Evolutionary conservation across 371 early-diverging fungal genomes (phyloP), one percentile per base, ranked within the genome.

Genomic region (Syncephalastrum monosporum): DNA sequence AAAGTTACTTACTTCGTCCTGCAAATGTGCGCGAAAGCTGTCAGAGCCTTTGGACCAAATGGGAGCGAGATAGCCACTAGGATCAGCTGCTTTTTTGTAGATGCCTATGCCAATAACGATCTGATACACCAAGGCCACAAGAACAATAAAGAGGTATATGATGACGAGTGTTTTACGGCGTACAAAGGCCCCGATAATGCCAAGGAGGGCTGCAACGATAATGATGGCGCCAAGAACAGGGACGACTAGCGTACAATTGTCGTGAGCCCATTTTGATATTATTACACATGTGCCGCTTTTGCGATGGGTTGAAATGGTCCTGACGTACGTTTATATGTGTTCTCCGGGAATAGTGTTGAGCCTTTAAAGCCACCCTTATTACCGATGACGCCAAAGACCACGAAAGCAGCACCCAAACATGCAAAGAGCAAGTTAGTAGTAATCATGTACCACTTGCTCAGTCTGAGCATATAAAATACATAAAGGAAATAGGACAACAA

Each of bases 381-480:
- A 21, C 79, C 79, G 42, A 78, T 65, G 50, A 78, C 56, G 19
- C 79, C 75, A 56, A 75, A 69, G 13, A 69, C 74, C 27, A 78
- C 52, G 58, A 62, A 78, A 24, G 74, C 75, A n/a, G 68, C 15
- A 25, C 79, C 79, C 29, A 78, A 63, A 61, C 70, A 71, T 23
- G 68, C 66, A 53, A 71, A 75, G 19, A 78, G 63, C 24, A 67
- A 46, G 54, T 78, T 78, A 54, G 79, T 75, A 38, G 67, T 60
- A 41, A 78, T 50, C 67, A 75, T 67, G 49, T 78, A 78, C 59
- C 66, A 56, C 53, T 71, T 78, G 58, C 79, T 73, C 57, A 78
- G 65, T 64, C 79, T 78, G 38, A 2, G 38, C 38, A 33, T 33
- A 33, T 33, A 12, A 2, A 33, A 33, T 33, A 33, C 38, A 12